Base-by-base conservation (phyloP, 441 rosid species). In the Populus tomentosa region DNA sequence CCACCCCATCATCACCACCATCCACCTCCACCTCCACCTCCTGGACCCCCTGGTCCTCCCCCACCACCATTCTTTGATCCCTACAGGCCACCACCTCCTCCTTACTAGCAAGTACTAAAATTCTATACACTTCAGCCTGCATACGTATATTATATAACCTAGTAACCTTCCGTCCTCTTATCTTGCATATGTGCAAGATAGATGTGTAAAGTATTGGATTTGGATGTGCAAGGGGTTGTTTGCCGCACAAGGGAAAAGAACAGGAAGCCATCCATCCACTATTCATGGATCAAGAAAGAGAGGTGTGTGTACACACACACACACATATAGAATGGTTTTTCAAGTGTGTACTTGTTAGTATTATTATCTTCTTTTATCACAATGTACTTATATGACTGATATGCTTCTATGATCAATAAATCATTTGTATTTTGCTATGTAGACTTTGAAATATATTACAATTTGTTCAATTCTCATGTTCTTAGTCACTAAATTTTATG, bases 31-130 rank as follows among this genome's bases (percentile, higher is more conserved):
- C 77, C 77, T 56, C 9, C 70, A 71, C 81, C 81, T 23, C 77
- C 73, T 32, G 78, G 78, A 26, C 78, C 80, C n/a, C 38, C 69
- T 3, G 69, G 69, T 67, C 69, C 69, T 33, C 70, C 70, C 42
- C 70, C 70, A 67, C 70, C 42, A 67, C 70, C 80, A 2, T 73
- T 30, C 10, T 78, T 66, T 40, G 79, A 80, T 76, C 79, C 82
- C 62, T 80, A 50, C 3, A 71, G 79, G 33, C 30, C 30, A 28
- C 82, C 82, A 56, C 70, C 70, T 67, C 70, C 70, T 67, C 70
- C 70, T 32, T 67, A 6, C 24, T 67, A 67, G 42, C 42, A 32
- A 32, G 24, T 2, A 18, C 21, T 53, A 53, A 18, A 50, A 50
- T 16, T 50, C 61, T 2, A 0, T 2, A 53, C 8, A 5, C 61